A percentile compares a stretch with the other conserved stretches of the same genome.
phyloP scores from a whole-genome alignment of 1,139 yeast genomes.

The Blastobotrys ciferrii region DNA sequence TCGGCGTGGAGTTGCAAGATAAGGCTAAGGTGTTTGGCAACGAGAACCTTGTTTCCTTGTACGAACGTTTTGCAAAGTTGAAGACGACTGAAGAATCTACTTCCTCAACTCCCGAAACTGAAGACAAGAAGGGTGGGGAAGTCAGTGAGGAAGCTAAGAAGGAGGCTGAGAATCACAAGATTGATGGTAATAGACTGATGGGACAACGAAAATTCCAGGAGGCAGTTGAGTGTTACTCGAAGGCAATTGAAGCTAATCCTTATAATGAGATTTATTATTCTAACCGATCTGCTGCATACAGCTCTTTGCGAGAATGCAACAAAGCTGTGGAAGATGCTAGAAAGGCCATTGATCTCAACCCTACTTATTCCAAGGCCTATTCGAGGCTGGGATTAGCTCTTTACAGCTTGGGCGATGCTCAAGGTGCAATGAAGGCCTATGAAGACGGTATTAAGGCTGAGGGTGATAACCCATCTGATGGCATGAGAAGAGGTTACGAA shows the following conservation, averaged over 20 bases:
- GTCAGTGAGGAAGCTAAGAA: slow-evolving; percentile 55
- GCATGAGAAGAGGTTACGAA: slow-evolving; percentile 91
- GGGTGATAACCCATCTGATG: slow-evolving; percentile 80
- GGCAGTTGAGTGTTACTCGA: slow-evolving; percentile 76
- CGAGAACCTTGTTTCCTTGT: slow-evolving; percentile 35
- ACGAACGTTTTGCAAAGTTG: slow-evolving; percentile 26
- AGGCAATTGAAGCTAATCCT: slow-evolving; percentile 72
- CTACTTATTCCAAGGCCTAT: slow-evolving; percentile 85
- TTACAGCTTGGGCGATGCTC: slow-evolving; percentile 84
- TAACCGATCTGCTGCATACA: slow-evolving; percentile 96
- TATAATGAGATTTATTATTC: slow-evolving; percentile 81
- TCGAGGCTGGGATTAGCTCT: slow-evolving; percentile 93
- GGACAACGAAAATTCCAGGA: slow-evolving; percentile 66
- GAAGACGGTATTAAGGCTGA: slow-evolving; percentile 82
- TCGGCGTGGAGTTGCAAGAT: slow-evolving; percentile 55
- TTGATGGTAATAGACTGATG: slow-evolving; percentile 89
- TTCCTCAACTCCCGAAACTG: slow-evolving; percentile 17
- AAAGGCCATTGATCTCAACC: slow-evolving; percentile 72
- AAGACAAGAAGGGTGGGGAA: slow-evolving; percentile 10
- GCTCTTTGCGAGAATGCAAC: slow-evolving; percentile 71
- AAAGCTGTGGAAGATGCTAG: slow-evolving; percentile 83
- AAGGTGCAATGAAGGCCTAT: slow-evolving; percentile 88
- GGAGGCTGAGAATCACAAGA: slow-evolving; percentile 78
- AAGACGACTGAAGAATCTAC: slow-evolving; percentile 8
- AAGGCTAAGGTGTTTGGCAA: slow-evolving; percentile 49